Evolutionary conservation across 2,329 filamentous ascomycete genomes (phyloP), one percentile per base, ranked within the genome.

Genomic region (Albophoma yamanashiensis): DNA sequence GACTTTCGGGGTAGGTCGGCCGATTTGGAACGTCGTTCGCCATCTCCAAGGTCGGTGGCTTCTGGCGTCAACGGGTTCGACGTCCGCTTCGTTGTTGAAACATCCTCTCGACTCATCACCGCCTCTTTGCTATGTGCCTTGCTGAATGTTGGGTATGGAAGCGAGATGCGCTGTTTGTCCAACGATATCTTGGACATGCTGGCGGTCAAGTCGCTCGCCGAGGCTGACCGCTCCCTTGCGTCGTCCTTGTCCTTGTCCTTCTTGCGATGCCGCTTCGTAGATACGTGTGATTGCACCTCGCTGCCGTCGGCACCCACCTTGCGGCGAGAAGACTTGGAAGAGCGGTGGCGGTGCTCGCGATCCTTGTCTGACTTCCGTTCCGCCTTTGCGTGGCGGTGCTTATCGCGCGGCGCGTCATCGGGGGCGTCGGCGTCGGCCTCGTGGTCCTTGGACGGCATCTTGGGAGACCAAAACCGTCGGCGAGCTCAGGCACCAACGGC

Each of bases 71-170:
- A 72, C 1, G 81, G 81, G 59, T 84, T 73, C 63, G 69, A 71
- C 31, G 59, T 60, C 25, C 55, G 60, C 22, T 61, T 66, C 9
- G 65, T 61, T 25, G 65, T 61, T 22, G 74, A 70, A 56, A 82
- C 65, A 58, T 83, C 79, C 55, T 86, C 82, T 58, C 78, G 78
- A 69, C 84, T 87, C 64, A 84, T 81, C 59, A 96, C 84, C 53
- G 86, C 84, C 76, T 97, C 93, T 73, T 92, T 94, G 79, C 91
- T 95, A 73, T 96, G 91, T 15, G 89, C 89, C 75, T 95, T 97
- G 75, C 89, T 94, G 74, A 95, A 91, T 14, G 82, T 81, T 1
- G 92, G 91, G 70, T 96, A 96, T 8, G 90, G 88, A 50, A 89
- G 70, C 62, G 80, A 82, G 40, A 78, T 71, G 36, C 79, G 79